Percentiles rank a stretch among this genome's conserved stretches.
Evolutionary conservation across 2,329 filamentous ascomycete species (phyloP).

Genomic region (Aureobasidium subglaciale): DNA sequence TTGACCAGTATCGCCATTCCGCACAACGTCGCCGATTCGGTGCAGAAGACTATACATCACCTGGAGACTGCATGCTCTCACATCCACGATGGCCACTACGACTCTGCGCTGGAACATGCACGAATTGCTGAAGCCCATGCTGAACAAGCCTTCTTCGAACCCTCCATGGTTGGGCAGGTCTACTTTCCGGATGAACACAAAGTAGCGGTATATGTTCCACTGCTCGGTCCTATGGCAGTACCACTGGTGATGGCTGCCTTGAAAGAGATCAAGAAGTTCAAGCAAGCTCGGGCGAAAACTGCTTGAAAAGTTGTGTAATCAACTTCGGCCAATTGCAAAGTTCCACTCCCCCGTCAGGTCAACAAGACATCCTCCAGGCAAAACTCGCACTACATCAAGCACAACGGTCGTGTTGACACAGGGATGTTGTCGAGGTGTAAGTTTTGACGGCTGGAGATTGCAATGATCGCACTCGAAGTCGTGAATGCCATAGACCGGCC

Average conservation of each 20-base stretch:
- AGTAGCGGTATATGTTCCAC: conserved; percentile 86
- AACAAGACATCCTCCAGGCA: too few relatives aligned
- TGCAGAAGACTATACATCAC: conserved; percentile 70
- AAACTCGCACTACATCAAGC: too few relatives aligned
- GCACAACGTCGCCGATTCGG: conserved; percentile 74
- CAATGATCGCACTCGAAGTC: too few relatives aligned
- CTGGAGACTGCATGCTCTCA: conserved; percentile 69
- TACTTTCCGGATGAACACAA: conserved; percentile 99
- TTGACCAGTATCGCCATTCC: conserved; percentile 90
- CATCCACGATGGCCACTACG: conserved; percentile 54
- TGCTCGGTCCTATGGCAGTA: conserved; percentile 85
- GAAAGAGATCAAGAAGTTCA: conserved; percentile 59
- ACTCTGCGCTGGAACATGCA: conserved; percentile 67
- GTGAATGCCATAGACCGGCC: too few relatives aligned
- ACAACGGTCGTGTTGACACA: too few relatives aligned
- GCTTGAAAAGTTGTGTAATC: not conserved
- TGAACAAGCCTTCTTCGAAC: conserved; percentile 94
- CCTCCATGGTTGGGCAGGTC: conserved; percentile 96
- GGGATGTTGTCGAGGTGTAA: too few relatives aligned
- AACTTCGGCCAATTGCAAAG: not conserved
- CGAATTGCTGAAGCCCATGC: conserved; percentile 80
- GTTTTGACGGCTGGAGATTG: too few relatives aligned
- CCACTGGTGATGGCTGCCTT: conserved; percentile 76
- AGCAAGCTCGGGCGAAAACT: not conserved
- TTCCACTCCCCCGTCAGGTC: too few relatives aligned